Percentiles rank a stretch among this genome's conserved stretches.
These are phyloP conservation scores for Glomus cerebriforme DNA, from an alignment of 192 early-diverging fungal species.

Conservation along the genomic window DNA sequence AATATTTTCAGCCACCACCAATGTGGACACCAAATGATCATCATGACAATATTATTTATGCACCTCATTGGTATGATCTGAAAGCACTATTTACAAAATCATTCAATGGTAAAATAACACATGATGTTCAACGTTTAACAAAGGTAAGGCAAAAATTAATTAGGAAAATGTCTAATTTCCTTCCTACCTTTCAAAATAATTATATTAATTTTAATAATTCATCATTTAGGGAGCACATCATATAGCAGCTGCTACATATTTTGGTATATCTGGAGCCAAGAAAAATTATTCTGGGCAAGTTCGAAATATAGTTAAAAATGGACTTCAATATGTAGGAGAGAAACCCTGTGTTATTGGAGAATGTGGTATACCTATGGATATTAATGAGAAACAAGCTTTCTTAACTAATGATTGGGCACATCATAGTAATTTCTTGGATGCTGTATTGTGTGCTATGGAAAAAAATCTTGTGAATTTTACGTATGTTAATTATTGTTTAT, in stretches of 20 bases:
- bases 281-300: slow-evolving; percentile 78
- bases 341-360: slow-evolving; percentile 78
- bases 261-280: slow-evolving; percentile 72
- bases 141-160: slow-evolving; percentile 47
- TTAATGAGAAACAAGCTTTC: slow-evolving; percentile 74
- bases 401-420: slow-evolving; percentile 69
- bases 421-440: slow-evolving; percentile 78
- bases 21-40: slow-evolving; percentile 48
- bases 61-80: slow-evolving; percentile 90
- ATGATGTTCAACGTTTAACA: slow-evolving; percentile 77
- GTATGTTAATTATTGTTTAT: slow-evolving; percentile 35
- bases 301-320: slow-evolving; percentile 60
- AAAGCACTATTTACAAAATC: slow-evolving; percentile 72
- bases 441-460: slow-evolving; percentile 73
- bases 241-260: slow-evolving; percentile 73
- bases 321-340: slow-evolving; percentile 59
- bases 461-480: slow-evolving; percentile 77
- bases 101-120: slow-evolving; percentile 73
- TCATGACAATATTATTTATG: slow-evolving; percentile 65
- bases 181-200: neutral
- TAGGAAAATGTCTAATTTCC: neutral
- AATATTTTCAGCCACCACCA: slow-evolving; percentile 43
- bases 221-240: slow-evolving; percentile 65
- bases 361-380: slow-evolving; percentile 86
- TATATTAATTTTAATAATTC: neutral